Evolutionary conservation across 257 asterid species (phyloP), one percentile per base, ranked within the genome.

Genomic region (Catharanthus roseus): DNA sequence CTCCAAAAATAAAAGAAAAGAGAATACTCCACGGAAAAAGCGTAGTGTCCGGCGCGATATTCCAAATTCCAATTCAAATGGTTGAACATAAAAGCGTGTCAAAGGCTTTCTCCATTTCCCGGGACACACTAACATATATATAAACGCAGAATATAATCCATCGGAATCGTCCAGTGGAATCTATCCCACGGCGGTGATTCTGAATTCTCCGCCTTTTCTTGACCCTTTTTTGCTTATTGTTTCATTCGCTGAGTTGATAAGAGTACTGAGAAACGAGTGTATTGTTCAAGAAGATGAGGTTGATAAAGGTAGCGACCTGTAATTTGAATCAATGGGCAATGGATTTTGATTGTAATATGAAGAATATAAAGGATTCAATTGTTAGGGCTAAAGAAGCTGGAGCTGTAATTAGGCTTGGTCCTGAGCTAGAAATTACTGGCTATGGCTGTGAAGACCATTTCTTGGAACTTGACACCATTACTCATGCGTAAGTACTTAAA

Each of bases 371-470:
- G 90, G 90, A 89, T 58, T 91, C 99, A 0, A 87, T 93, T 72
- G 72, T 81, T 44, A 83, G 75, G 85, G 96, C 97, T 85, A 93
- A 93, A 81, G 74, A 77, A 78, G 86, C 88, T n/a, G 96, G 99
- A 36, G 96, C 96, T 34, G 90, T 78, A 42, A 86, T 93, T 66
- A 89, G 97, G 66, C 96, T 93, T 4, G 99, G 99, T 10, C 99
- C 99, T 8, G 99, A 93, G 82, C 99, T 93, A 45, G 99, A 93
- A 85, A 88, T 93, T 77, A 86, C 96, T 58, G 99, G 99, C 72
- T 91, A 93, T 86, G 99, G 96, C 77, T 93, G 99, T 74, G 95
- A 93, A 58, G 99, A 93, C 45, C 99, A 93, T 80, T 93, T 93
- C 77, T 70, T 89, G 79, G 97, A 93, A 75, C 96, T 91, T 61